Conservation (phyloP, 2,329 filamentous ascomycete species). For the Ophiosphaerella korrae region DNA sequence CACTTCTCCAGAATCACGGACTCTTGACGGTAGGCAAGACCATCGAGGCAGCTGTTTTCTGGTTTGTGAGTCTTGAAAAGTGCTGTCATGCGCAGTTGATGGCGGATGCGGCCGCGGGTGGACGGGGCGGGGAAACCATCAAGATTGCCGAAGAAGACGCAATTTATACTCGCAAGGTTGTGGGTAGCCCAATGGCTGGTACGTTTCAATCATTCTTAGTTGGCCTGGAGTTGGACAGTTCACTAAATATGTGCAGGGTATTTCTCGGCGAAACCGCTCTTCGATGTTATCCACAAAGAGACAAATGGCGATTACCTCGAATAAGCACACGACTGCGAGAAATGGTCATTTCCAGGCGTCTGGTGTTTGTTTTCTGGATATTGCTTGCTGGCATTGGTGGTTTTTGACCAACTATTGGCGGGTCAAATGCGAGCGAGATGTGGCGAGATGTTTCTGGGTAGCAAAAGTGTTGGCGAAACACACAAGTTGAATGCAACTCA, state of each 20-base stretch:
- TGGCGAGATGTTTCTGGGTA: no score
- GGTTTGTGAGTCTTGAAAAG: constrained; percentile 60
- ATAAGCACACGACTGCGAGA: constrained; percentile 24
- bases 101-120: constrained; percentile 62
- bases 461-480: no score
- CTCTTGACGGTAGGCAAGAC: constrained; percentile 56
- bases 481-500: no score
- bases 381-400: no score
- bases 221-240: not conserved
- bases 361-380: not conserved
- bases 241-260: constrained; percentile 45
- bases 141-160: constrained; percentile 73
- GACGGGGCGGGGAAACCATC: constrained; percentile 66
- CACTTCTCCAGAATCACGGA: constrained; percentile 60
- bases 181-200: constrained; percentile 64
- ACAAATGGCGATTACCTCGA: constrained; percentile 61
- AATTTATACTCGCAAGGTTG: constrained; percentile 67
- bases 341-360: not conserved
- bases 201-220: constrained; percentile 29
- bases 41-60: constrained; percentile 59
- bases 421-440: no score
- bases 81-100: constrained; percentile 60
- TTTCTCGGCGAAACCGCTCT: constrained; percentile 73
- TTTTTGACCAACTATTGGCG: no score
- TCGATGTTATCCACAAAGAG: constrained; percentile 71